Evolutionary conservation across 2,329 filamentous ascomycete species (phyloP), one percentile per base, ranked within the genome.

Genomic region (Nigrospora oryzae): DNA sequence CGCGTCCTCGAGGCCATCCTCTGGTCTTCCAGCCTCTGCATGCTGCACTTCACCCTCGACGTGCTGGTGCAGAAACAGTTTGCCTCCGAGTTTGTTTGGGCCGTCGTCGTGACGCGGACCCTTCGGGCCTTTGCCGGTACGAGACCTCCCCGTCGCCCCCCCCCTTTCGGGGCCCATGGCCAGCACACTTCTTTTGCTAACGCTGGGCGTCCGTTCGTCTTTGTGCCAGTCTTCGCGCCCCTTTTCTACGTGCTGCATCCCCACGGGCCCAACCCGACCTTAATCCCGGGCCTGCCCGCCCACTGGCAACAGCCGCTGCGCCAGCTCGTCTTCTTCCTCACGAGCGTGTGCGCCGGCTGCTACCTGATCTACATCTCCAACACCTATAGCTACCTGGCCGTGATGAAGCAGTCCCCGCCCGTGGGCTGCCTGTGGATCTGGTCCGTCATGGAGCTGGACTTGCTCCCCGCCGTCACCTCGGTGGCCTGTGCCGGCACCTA

Each of bases 371-470:
- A 86, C 53, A 80, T 90, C 43, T 89, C 86, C 23, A 97, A 96
- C 57, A 75, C 71, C 30, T 79, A 82, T 52, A 80, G 84, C 5
- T 97, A 96, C 57, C 81, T 94, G 54, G 85, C 86, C 7, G 82
- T 95, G 16, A 90, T 97, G 88, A 94, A 95, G 69, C 82, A 81
- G 51, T 86, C 89, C 0, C 93, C 93, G n/a, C 83, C 89, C 5
- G 63, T 96, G 13, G 93, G 89, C 0, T 91, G 87, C 36, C 63
- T 97, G 15, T 97, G 91, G 90, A 77, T 97, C 5, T 97, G 91
- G 89, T 81, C 85, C 31, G 83, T 97, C 17, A 75, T 97, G 15
- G 93, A 98, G 68, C 75, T 96, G 66, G 76, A 88, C 45, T 68
- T 95, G 36, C 57, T 71, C 0, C 81, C 77, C 56, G 86, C 86